A percentile compares a stretch with the other conserved stretches of the same genome.
phyloP scores from a whole-genome alignment of 2,329 filamentous ascomycete species.

The Chaetoscypha palmicola region DNA sequence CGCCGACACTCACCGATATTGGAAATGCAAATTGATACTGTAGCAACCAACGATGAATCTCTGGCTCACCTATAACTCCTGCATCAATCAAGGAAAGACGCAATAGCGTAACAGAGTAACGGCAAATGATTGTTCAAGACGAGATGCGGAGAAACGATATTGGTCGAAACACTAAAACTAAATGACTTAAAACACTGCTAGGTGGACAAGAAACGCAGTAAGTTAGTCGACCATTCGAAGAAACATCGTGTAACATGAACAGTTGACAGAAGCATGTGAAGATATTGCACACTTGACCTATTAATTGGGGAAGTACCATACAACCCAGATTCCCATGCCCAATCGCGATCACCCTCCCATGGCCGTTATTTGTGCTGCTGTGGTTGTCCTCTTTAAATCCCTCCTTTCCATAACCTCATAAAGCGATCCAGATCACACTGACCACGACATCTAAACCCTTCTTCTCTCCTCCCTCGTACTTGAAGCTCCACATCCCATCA shows the following conservation, averaged over 20 bases:
- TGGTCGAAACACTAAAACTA: too few species aligned
- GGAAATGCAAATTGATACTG: too few species aligned
- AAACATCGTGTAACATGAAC: too few species aligned
- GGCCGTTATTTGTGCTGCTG: constrained; percentile 5
- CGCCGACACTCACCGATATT: too few species aligned
- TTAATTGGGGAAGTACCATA: constrained; percentile 13
- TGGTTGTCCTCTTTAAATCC: neutral
- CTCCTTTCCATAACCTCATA: constrained; percentile 12
- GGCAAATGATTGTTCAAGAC: too few species aligned
- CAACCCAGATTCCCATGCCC: constrained; percentile 2
- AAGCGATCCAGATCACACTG: constrained; percentile 66
- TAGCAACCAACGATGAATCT: too few species aligned
- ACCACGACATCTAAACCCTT: constrained; percentile 65
- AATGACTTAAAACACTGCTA: too few species aligned
- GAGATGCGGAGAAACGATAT: too few species aligned
- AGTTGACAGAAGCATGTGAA: constrained; percentile 12
- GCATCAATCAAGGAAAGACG: constrained; percentile 5
- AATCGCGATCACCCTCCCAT: constrained; percentile 11
- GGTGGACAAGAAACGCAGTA: too few species aligned
- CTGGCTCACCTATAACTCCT: too few species aligned
- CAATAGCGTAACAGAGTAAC: constrained; percentile 8
- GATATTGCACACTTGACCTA: constrained; percentile 11
- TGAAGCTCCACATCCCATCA: constrained; percentile 85
- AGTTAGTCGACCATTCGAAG: too few species aligned
- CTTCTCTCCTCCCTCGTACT: constrained; percentile 64